Evolutionary conservation across 108 stramenopile species (phyloP).

Genomic region (Skeletonema menzelii): DNA sequence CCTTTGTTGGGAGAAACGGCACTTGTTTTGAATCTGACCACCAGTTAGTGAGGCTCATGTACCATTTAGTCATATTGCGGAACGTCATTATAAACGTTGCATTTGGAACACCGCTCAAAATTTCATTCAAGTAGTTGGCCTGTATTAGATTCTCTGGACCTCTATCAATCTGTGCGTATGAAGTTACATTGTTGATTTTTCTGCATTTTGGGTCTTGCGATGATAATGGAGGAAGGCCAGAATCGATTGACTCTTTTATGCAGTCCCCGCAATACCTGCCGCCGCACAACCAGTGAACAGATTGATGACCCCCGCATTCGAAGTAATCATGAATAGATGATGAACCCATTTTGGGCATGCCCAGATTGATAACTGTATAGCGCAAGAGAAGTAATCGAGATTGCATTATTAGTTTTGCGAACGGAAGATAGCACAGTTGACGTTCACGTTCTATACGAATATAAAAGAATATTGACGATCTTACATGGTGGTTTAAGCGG

Average conservation of each 20-base stretch:
- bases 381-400: neutral
- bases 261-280: constrained; percentile 2
- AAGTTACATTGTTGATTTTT: neutral
- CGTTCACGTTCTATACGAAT: neutral
- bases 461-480: neutral
- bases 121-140: neutral
- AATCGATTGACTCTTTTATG: neutral
- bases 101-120: neutral
- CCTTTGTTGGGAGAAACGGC: too few species aligned
- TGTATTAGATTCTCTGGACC: neutral
- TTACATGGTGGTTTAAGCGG: neutral
- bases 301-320: neutral
- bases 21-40: neutral
- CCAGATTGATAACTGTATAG: constrained; percentile 23
- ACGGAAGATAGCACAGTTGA: neutral
- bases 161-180: neutral
- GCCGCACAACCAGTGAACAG: constrained; percentile 1
- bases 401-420: neutral
- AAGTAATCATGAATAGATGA: constrained; percentile 7
- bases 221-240: neutral
- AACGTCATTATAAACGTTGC: neutral
- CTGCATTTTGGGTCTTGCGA: neutral
- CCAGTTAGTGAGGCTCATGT: neutral
- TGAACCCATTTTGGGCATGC: constrained; percentile 24
- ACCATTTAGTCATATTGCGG: neutral